phyloP scores from a whole-genome alignment of 2,329 filamentous ascomycete species.

The Trichoderma sp. region DNA sequence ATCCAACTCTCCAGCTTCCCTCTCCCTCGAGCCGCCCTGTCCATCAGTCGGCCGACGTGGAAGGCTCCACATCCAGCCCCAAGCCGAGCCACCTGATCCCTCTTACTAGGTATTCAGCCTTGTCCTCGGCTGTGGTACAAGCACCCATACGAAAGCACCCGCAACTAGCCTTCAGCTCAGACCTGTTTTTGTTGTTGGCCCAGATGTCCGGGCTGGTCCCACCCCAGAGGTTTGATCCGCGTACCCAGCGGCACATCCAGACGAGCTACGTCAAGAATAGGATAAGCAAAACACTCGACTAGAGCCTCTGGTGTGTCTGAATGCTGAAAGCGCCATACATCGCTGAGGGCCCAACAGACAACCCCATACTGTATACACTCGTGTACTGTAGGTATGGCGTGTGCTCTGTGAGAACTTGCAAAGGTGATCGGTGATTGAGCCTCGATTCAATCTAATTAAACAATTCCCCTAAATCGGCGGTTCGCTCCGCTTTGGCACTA shows the following conservation, averaged over 20 bases:
- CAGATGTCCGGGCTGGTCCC: not conserved
- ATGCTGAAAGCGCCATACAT: not conserved
- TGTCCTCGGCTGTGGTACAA: not conserved
- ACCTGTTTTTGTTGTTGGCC: not conserved
- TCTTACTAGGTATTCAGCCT: not conserved
- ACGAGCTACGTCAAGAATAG: not conserved
- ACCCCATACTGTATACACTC: too few species aligned
- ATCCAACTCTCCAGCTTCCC: not conserved
- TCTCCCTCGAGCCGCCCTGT: not conserved
- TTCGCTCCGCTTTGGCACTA: conserved; percentile 19
- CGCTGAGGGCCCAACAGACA: not conserved
- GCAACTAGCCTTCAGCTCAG: not conserved
- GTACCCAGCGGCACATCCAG: not conserved
- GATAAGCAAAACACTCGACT: not conserved
- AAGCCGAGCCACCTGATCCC: not conserved
- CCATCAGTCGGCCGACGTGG: not conserved
- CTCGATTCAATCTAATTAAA: conserved; percentile 2
- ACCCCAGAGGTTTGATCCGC: not conserved
- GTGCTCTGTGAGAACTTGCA: not conserved
- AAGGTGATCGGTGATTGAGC: not conserved
- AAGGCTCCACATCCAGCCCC: not conserved
- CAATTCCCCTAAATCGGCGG: conserved; percentile 9
- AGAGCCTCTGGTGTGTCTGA: not conserved
- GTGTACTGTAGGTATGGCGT: not conserved
- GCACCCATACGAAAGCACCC: not conserved